These are phyloP conservation scores for Sporobolus alterniflorus DNA, from an alignment of 202 grass and related monocot species.

Conservation along the genomic window DNA sequence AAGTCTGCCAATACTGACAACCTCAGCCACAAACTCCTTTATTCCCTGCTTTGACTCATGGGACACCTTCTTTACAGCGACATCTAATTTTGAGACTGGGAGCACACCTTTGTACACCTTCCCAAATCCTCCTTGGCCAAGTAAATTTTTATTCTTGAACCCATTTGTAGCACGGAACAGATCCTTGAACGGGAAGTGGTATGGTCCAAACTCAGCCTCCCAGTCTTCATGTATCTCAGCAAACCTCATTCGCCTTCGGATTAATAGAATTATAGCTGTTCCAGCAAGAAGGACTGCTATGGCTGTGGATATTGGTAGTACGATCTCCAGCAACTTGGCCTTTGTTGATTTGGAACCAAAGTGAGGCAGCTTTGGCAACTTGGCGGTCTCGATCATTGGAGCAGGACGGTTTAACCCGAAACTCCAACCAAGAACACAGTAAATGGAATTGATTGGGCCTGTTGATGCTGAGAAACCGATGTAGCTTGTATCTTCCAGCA, in stretches of 20 bases:
- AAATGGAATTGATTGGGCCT: slow-evolving; percentile 4
- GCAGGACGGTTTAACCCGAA: slow-evolving; percentile 14
- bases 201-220: slow-evolving; percentile 28
- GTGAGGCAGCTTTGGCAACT: slow-evolving; percentile 19
- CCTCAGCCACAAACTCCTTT: slow-evolving; percentile 42
- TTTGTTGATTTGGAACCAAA: neutral
- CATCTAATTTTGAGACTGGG: no score
- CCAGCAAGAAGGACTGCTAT: neutral
- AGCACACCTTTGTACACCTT: slow-evolving; percentile 1
- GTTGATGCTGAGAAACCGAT: slow-evolving; percentile 40
- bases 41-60: slow-evolving; percentile 47
- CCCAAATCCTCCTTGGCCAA: slow-evolving; percentile 34
- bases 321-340: neutral
- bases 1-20: slow-evolving; percentile 40
- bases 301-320: neutral
- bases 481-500: slow-evolving; percentile 19
- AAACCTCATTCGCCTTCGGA: neutral
- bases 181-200: slow-evolving; percentile 23
- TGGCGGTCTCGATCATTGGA: neutral
- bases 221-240: slow-evolving; percentile 39
- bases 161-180: slow-evolving; percentile 33
- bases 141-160: slow-evolving; percentile 17
- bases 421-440: slow-evolving; percentile 42
- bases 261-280: neutral
- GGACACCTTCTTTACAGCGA: neutral